Percentiles rank a stretch among this genome's conserved stretches.
Conservation (phyloP, 257 asterid species). For the Solanum tacnaense region DNA sequence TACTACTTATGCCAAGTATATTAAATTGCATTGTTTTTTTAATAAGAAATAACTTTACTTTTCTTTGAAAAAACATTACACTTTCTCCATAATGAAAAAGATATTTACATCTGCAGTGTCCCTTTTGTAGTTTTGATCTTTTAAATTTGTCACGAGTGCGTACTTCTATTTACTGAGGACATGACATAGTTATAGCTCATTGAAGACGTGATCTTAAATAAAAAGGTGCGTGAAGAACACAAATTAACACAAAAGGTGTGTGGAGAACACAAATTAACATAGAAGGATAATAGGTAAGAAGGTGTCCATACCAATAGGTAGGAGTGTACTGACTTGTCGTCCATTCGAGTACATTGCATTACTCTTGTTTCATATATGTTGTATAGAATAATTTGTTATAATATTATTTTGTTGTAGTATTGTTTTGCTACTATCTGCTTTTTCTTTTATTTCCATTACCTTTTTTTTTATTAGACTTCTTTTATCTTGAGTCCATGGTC, state of each 20-base stretch:
- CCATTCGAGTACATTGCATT: neutral
- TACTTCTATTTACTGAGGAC: accelerated
- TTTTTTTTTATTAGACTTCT: neutral
- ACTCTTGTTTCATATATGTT: too few relatives aligned
- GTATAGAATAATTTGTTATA: too few relatives aligned
- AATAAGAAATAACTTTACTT: neutral
- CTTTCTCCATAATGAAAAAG: neutral
- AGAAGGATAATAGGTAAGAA: neutral
- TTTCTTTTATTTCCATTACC: neutral
- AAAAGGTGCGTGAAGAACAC: neutral
- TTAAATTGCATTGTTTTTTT: neutral
- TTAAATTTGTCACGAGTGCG: neutral
- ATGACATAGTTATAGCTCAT: too few relatives aligned
- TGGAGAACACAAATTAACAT: too few relatives aligned
- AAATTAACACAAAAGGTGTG: too few relatives aligned
- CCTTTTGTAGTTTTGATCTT: neutral
- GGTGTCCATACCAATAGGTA: too few relatives aligned
- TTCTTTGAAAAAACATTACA: neutral
- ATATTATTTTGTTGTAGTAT: too few relatives aligned
- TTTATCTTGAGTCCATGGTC: neutral
- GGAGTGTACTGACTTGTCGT: too few relatives aligned
- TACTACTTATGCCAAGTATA: neutral
- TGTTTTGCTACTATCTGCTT: too few relatives aligned
- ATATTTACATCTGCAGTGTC: neutral
- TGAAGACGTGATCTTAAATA: neutral